These are phyloP conservation scores for Chaetoceros tenuissimus DNA, from an alignment of 108 stramenopile genomes.

Conservation along the genomic window DNA sequence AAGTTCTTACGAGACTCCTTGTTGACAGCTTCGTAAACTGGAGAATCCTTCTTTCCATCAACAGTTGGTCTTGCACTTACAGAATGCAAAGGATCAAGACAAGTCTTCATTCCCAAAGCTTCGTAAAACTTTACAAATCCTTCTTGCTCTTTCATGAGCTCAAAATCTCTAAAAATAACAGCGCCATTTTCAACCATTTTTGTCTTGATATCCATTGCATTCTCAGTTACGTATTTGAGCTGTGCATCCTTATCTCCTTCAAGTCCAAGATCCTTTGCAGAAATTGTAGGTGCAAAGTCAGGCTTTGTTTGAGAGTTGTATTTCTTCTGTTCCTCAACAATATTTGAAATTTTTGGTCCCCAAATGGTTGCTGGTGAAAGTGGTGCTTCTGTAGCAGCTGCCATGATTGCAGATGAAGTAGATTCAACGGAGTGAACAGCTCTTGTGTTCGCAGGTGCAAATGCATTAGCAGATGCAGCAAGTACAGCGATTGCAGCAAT, in stretches of 20 bases:
- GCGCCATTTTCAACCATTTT: constrained; percentile 63
- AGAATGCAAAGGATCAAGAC: constrained; percentile 81
- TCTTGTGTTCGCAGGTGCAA: not conserved
- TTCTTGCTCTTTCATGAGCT: constrained; percentile 72
- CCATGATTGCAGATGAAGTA: constrained; percentile 10
- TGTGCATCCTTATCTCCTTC: constrained; percentile 43
- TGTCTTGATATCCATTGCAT: constrained; percentile 63
- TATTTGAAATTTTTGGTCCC: constrained; percentile 57
- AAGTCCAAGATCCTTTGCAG: constrained; percentile 43
- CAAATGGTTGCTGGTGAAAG: constrained; percentile 62
- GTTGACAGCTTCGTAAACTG: constrained; percentile 88
- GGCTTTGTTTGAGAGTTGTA: constrained; percentile 23
- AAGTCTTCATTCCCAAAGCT: constrained; percentile 74
- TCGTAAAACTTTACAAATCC: constrained; percentile 75
- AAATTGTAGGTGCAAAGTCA: constrained; percentile 60
- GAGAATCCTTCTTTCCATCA: constrained; percentile 68
- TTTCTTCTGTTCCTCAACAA: constrained; percentile 41
- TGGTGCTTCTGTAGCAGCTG: constrained; percentile 20
- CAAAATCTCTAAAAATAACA: constrained; percentile 76
- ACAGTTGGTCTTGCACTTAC: constrained; percentile 79
- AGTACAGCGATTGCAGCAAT: not conserved
- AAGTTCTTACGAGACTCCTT: constrained; percentile 88
- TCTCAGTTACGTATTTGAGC: constrained; percentile 47
- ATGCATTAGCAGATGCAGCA: not conserved
- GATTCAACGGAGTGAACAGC: not conserved